Percentiles rank a stretch among this genome's conserved stretches.
Evolutionary conservation across 768 basidiomycete species (phyloP).

Genomic region (Mycena belliarum): DNA sequence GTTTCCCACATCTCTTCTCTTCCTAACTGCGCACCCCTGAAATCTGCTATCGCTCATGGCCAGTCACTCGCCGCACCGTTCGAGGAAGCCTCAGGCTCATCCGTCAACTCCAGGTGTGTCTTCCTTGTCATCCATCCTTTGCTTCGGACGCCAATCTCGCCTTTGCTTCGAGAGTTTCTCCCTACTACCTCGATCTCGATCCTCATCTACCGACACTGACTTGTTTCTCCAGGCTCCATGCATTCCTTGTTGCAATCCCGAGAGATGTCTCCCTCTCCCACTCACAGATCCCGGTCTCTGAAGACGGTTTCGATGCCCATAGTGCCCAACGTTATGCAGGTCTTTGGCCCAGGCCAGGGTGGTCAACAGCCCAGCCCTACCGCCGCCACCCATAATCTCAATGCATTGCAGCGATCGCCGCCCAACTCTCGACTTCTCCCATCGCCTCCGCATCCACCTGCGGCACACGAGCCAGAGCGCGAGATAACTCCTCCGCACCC

Average conservation of each 20-base stretch:
- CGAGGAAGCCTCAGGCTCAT: conserved; percentile 53
- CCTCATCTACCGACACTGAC: conserved; percentile 24
- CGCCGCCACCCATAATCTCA: conserved; percentile 17
- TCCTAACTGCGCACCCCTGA: conserved; percentile 11
- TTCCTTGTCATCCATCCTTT: conserved; percentile 25
- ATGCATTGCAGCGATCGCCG: conserved; percentile 18
- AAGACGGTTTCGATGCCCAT: conserved; percentile 66
- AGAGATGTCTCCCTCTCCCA: conserved; percentile 52
- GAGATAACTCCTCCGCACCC: conserved; percentile 36
- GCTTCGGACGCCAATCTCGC: conserved; percentile 21
- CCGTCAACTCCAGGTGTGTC: conserved; percentile 50
- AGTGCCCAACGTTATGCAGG: conserved; percentile 57
- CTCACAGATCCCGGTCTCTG: conserved; percentile 51
- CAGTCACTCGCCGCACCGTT: conserved; percentile 59
- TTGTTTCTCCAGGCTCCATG: conserved; percentile 36
- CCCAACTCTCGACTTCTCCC: conserved; percentile 26
- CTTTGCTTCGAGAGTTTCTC: conserved; percentile 12
- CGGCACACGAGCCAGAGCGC: conserved; percentile 28
- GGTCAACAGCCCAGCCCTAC: conserved; percentile 35
- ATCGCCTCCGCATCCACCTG: conserved; percentile 19
- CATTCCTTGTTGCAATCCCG: conserved; percentile 43
- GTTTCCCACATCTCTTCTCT: conserved; percentile 6
- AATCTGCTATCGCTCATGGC: conserved; percentile 47
- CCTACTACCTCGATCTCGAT: conserved; percentile 23
- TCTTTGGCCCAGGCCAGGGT: conserved; percentile 44